A percentile compares a stretch with the other conserved stretches of the same genome.
Conservation (phyloP, 129 eudicot species). For the Helichrysum umbraculigerum region DNA sequence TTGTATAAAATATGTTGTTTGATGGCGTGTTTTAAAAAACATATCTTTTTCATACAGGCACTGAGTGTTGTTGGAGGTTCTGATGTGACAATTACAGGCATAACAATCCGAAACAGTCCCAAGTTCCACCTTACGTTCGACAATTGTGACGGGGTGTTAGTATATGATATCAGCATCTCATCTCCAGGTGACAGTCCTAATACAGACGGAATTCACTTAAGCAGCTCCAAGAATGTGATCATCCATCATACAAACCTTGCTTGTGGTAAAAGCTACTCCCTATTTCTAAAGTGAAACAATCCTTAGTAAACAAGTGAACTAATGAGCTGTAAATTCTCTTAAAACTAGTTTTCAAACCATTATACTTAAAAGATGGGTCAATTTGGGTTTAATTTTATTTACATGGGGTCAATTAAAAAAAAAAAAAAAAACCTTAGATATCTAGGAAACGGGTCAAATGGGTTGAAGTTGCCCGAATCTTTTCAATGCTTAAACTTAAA, state of each 20-base stretch:
- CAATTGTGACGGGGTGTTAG: constrained; percentile 65
- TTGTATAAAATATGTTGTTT: neutral
- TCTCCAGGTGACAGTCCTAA: constrained; percentile 93
- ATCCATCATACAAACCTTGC: constrained; percentile 63
- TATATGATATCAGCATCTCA: constrained; percentile 48
- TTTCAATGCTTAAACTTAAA: too few relatives aligned
- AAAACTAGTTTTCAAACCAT: neutral
- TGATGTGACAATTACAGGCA: constrained; percentile 78
- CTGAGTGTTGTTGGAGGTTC: constrained; percentile 68
- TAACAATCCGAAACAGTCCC: constrained; percentile 81
- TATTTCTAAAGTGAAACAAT: neutral
- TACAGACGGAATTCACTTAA: constrained; percentile 91
- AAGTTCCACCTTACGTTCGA: constrained; percentile 86
- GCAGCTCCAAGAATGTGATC: constrained; percentile 66
- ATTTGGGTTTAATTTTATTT: neutral
- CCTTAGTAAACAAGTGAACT: neutral
- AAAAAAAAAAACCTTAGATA: neutral
- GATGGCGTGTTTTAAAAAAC: constrained; percentile 13
- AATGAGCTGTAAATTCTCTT: neutral
- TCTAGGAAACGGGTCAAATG: neutral
- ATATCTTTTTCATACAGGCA: constrained; percentile 50
- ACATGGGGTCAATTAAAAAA: neutral
- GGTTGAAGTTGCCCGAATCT: neutral
- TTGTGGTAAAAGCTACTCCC: constrained; percentile 58
- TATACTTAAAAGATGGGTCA: neutral